Evolutionary conservation across 2,329 filamentous ascomycete species (phyloP), one percentile per base, ranked within the genome.

Genomic region (Colletotrichum phormii): DNA sequence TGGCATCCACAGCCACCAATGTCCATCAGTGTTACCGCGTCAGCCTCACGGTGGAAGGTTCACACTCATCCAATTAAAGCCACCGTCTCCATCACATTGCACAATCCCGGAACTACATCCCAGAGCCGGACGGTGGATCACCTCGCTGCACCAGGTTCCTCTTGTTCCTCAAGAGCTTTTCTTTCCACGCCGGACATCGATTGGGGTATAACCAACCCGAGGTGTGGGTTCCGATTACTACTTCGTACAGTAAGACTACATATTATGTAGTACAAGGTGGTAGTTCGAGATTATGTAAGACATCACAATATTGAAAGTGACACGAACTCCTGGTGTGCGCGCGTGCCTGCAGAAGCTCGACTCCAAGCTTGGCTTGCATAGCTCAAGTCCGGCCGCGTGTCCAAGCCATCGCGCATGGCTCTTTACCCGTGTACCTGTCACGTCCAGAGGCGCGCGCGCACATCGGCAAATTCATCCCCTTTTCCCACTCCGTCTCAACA

Each of bases 301-400:
- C 51, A 46, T 15, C n/a, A 31, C 24, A 37, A 37, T 5, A n/a
- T 49, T 68, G 24, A n/a, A 31, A 57, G 51, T 59, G 58, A 69
- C 29, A 55, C 24, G 51, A 46, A 55, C 33, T 54, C 37, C 29
- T 46, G 57, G 57, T 59, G 33, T 33, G 35, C 42, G 42, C 59
- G 69, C 58, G 64, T 63, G 58, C 59, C 69, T 72, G 69, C 69
- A 69, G 58, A 37, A 72, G 42, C 24, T 69, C 69, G 35, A 53
- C 64, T 59, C 42, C 26, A 54, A 69, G 59, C 59, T 64, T 49
- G 54, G 59, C 59, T 64, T 49, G 54, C 59, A 57, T 55, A 70
- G 46, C 60, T 55, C 42, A 26, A 64, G 53, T 72, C 64, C 24
- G 18, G 65, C 26, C n/a, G 42, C 53, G 13, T 31, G 59, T 37